Conservation (phyloP, 1,284 basidiomycete genomes). For the Mycena sp. region DNA sequence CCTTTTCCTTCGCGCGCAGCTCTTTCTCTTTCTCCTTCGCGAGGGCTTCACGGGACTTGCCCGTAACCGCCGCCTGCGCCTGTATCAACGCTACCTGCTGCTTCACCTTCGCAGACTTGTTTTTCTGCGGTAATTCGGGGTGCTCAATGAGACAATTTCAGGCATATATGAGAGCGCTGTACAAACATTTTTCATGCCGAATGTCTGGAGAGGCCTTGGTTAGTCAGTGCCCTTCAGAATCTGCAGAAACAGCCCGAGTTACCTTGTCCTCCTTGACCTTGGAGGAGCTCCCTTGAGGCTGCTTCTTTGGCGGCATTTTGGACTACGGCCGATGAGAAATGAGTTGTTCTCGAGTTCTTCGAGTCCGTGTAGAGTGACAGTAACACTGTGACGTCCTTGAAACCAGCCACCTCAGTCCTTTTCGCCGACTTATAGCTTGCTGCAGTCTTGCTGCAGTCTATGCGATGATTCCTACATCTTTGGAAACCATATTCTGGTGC, state of each 20-base stretch:
- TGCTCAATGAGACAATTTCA: constrained; percentile 1
- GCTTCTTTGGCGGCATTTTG: constrained; percentile 79
- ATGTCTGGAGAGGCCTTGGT: constrained; percentile 67
- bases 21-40: constrained; percentile 90
- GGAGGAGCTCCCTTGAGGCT: constrained; percentile 58
- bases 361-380: no score
- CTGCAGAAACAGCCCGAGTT: constrained; percentile 29
- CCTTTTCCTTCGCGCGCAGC: constrained; percentile 79
- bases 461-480: no score
- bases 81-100: constrained; percentile 84
- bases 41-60: constrained; percentile 81
- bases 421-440: no score
- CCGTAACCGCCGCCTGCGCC: constrained; percentile 74
- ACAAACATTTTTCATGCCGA: constrained; percentile 91
- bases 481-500: no score
- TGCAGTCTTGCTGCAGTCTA: no score
- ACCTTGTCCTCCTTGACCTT: constrained; percentile 85
- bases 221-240: constrained; percentile 31
- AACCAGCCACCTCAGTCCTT: no score
- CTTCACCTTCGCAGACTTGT: constrained; percentile 94
- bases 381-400: background rate
- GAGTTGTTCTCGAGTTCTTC: background rate
- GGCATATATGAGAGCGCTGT: background rate
- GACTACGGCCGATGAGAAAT: background rate
- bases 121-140: constrained; percentile 70